These are phyloP conservation scores for Septoria linicola DNA, from an alignment of 2,329 filamentous ascomycete species.

Conservation along the genomic window DNA sequence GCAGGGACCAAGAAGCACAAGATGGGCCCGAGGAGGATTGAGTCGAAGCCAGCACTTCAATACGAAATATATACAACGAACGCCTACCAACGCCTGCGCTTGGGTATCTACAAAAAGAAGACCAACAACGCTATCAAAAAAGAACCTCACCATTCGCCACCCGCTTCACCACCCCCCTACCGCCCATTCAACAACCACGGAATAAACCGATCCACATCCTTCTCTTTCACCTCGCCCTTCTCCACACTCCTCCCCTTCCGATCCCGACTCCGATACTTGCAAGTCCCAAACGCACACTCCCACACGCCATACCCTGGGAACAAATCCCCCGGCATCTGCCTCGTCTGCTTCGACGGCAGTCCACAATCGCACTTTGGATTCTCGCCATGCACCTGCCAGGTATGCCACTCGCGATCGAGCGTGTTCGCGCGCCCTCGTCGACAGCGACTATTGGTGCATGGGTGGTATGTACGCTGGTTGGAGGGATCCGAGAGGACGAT, in stretches of 20 bases:
- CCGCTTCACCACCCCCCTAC: not conserved
- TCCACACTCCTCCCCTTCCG: conserved; percentile 22
- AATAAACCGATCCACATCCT: conserved; percentile 25
- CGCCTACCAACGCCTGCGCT: conserved; percentile 7
- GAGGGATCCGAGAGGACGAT: conserved; percentile 15
- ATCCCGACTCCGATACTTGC: conserved; percentile 25
- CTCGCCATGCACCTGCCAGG: conserved; percentile 22
- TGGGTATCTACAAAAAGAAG: conserved; percentile 7
- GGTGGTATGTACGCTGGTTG: conserved; percentile 18
- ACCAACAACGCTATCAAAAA: conserved; percentile 2
- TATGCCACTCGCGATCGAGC: conserved; percentile 19
- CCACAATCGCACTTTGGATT: conserved; percentile 26
- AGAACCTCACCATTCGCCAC: not conserved
- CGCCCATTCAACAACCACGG: conserved; percentile 23
- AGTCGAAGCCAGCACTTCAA: too few species aligned
- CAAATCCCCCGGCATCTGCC: conserved; percentile 1
- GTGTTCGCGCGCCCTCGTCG: conserved; percentile 16
- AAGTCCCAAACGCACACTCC: conserved; percentile 23
- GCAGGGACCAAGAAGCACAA: conserved; percentile 31
- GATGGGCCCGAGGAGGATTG: conserved; percentile 8
- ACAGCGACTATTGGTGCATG: conserved; percentile 22
- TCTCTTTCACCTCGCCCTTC: conserved; percentile 22
- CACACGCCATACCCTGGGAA: conserved; percentile 25
- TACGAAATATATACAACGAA: not conserved
- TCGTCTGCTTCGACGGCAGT: conserved; percentile 15